Evolutionary conservation across 2,329 filamentous ascomycete genomes (phyloP).

Genomic region (Colletotrichum limetticola): DNA sequence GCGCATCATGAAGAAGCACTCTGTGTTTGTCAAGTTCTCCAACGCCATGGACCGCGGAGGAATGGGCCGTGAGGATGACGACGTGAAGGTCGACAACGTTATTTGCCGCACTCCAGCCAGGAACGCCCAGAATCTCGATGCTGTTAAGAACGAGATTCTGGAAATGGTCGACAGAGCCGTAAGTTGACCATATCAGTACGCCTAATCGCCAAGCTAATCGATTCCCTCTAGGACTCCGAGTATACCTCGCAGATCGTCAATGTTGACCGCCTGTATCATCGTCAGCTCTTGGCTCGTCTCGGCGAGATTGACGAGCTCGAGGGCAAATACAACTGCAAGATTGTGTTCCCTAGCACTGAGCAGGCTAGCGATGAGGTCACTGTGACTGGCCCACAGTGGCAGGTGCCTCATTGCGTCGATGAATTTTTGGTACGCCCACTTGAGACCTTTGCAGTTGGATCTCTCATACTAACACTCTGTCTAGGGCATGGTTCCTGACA

Average conservation of each 20-base stretch:
- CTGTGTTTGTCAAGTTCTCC: constrained; percentile 99
- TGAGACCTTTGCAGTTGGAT: constrained; percentile 34
- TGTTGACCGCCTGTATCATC: constrained; percentile 94
- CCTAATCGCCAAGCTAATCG: constrained; percentile 15
- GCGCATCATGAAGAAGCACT: constrained; percentile 99
- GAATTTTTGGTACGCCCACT: constrained; percentile 78
- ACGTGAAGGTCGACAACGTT: constrained; percentile 98
- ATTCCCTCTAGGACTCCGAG: constrained; percentile 78
- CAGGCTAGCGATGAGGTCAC: constrained; percentile 96
- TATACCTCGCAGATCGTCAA: constrained; percentile 94
- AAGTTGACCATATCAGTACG: constrained; percentile 47
- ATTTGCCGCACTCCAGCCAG: constrained; percentile 97
- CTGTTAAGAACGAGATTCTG: constrained; percentile 98
- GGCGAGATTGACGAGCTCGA: constrained; percentile 93
- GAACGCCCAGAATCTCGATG: constrained; percentile 94
- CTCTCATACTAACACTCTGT: constrained; percentile 1
- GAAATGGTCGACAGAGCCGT: constrained; percentile 98
- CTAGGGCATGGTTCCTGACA: constrained; percentile 95
- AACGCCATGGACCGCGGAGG: constrained; percentile 97
- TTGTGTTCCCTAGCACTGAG: constrained; percentile 97
- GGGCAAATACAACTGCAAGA: constrained; percentile 99
- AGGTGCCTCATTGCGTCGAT: constrained; percentile 96
- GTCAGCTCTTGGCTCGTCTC: constrained; percentile 89
- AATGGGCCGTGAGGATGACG: constrained; percentile 94
- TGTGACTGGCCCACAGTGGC: constrained; percentile 96